Percentiles rank a stretch among this genome's conserved stretches.
phyloP scores from a whole-genome alignment of 768 basidiomycete species.

The Tulasnella sp. region DNA sequence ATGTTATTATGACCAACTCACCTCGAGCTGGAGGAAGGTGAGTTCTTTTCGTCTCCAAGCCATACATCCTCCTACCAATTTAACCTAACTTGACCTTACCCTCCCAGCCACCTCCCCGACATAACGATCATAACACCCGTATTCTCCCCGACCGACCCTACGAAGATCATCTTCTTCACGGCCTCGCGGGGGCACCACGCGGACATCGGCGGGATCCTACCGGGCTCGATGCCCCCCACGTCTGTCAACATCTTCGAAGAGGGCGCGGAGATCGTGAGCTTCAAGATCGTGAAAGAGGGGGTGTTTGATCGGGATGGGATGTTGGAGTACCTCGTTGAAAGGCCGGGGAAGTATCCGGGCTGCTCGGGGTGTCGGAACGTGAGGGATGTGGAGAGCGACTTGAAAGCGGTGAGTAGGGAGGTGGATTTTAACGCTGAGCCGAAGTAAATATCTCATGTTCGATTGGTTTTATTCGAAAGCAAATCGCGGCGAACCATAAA shows the following conservation, averaged over 20 bases:
- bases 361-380: constrained; percentile 82
- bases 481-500: constrained; percentile 91
- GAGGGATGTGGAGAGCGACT: constrained; percentile 80
- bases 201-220: constrained; percentile 85
- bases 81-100: not conserved
- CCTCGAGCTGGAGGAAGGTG: constrained; percentile 68
- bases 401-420: constrained; percentile 59
- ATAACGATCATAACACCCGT: constrained; percentile 93
- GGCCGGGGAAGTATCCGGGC: constrained; percentile 69
- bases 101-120: constrained; percentile 65
- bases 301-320: constrained; percentile 68
- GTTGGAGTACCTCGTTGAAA: constrained; percentile 67
- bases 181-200: constrained; percentile 92
- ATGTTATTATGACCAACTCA: constrained; percentile 88
- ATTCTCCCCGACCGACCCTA: constrained; percentile 43
- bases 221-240: constrained; percentile 89
- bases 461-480: constrained; percentile 33
- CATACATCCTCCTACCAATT: constrained; percentile 11
- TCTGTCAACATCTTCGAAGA: constrained; percentile 87
- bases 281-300: constrained; percentile 81
- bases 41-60: constrained; percentile 31
- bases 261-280: constrained; percentile 80
- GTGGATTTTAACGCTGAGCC: not conserved
- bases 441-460: not conserved
- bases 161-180: constrained; percentile 83